Evolutionary conservation across 805 yeast genomes (phyloP), one percentile per base, ranked within the genome.

Genomic region (Pichia sporocuriosa): DNA sequence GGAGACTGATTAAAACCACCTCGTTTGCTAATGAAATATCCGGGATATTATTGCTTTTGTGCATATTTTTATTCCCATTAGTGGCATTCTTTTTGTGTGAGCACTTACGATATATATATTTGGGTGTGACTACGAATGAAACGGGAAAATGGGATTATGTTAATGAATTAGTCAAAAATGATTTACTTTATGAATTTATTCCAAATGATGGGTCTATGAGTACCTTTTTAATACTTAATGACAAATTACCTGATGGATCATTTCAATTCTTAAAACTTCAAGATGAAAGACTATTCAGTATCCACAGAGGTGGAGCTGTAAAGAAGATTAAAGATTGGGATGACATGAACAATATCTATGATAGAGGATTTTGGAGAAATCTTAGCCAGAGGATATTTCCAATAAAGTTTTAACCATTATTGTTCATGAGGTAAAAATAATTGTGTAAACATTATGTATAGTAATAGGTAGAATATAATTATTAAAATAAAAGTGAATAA

Each of bases 91-190:
- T 73, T 52, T 51, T 68, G 0, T 45, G 48, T 1, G 65, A 70
- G 37, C 76, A 70, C 44, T 13, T 74, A 16, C 56, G 75, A 50
- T 70, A 71, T 51, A 49, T 72, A 12, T 74, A 75, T 48, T 54
- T 75, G 38, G 81, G 81, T 2, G 76, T 73, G 11, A 73, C 80
- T 22, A 75, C 81, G 6, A 75, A 73, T 51, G 81, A 75, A 52
- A 59, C 69, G 0, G 68, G 65, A 13, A 75, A 75, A 52, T 75
- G 81, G 81, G 68, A 64, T 13, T 72, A 66, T 22, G 61, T 75
- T n/a, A 68, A 68, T 30, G 58, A 65, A 35, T 55, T 72, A 39
- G 52, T 68, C 2, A 36, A 50, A 13, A 25, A 54, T 8, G 55
- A 58, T 0, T 34, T 57, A 6, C 56, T 71, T 3, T 68, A 58